Evolutionary conservation across 2,329 filamentous ascomycete genomes (phyloP).

Genomic region (Pseudopyrenochaeta lycopersici): DNA sequence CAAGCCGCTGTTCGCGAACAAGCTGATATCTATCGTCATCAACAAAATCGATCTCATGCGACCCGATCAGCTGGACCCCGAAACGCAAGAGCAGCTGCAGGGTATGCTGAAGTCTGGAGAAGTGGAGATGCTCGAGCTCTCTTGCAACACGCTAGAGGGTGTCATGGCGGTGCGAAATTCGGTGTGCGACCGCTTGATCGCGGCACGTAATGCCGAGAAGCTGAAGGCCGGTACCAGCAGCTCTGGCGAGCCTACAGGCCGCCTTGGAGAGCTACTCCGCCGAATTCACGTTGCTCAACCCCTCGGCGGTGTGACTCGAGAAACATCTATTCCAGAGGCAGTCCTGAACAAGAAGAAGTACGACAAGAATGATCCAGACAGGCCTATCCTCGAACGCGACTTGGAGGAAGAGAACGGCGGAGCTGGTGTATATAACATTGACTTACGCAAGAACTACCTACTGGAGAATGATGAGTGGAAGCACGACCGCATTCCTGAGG

Average conservation of each 20-base stretch:
- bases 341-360: constrained; percentile 85
- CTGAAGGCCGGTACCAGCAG: constrained; percentile 86
- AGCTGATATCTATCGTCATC: constrained; percentile 93
- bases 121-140: constrained; percentile 91
- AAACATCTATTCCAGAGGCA: constrained; percentile 89
- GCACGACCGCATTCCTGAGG: constrained; percentile 92
- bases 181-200: constrained; percentile 90
- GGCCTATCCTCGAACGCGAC: constrained; percentile 82
- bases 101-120: constrained; percentile 84
- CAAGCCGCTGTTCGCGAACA: constrained; percentile 96
- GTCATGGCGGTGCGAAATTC: constrained; percentile 95
- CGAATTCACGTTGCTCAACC: constrained; percentile 98
- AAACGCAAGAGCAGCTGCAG: constrained; percentile 80
- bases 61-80: constrained; percentile 84
- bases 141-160: constrained; percentile 93
- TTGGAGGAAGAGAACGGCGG: constrained; percentile 92
- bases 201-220: constrained; percentile 93
- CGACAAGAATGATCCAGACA: constrained; percentile 87
- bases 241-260: constrained; percentile 76
- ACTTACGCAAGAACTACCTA: constrained; percentile 86
- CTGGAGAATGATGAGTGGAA: constrained; percentile 94
- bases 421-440: constrained; percentile 94
- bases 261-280: constrained; percentile 88
- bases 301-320: constrained; percentile 78
- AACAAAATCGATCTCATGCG: constrained; percentile 97